A percentile compares a stretch with the other conserved stretches of the same genome.
These are phyloP conservation scores for sorghum (Sorghum bicolor) DNA, from an alignment of 176 grass and related monocot genomes.

Conservation along the genomic window DNA sequence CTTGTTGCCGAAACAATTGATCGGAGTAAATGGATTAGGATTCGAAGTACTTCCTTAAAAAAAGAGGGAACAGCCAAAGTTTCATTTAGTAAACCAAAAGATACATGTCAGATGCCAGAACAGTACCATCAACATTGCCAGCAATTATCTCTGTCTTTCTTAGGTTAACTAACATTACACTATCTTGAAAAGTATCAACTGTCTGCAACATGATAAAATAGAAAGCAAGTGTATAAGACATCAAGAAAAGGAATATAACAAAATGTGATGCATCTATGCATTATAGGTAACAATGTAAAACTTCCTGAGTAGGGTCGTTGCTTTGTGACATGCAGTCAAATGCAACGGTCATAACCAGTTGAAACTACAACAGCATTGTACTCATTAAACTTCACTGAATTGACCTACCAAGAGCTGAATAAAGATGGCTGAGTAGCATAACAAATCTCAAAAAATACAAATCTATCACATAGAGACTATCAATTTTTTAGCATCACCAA, in stretches of 20 bases:
- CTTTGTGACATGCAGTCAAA: slow-evolving; percentile 96
- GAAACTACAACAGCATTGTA: slow-evolving; percentile 77
- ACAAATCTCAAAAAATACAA: neutral
- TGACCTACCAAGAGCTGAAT: slow-evolving; percentile 46
- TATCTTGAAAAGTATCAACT: slow-evolving; percentile 94
- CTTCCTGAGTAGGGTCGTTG: slow-evolving; percentile 85
- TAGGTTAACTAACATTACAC: slow-evolving; percentile 84
- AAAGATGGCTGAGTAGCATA: slow-evolving; percentile 10
- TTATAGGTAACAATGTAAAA: slow-evolving; percentile 2
- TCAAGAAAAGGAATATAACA: neutral
- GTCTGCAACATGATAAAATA: slow-evolving; percentile 50
- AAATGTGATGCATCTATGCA: neutral
- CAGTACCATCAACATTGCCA: slow-evolving; percentile 85
- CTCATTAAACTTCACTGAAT: slow-evolving; percentile 95
- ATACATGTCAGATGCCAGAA: slow-evolving; percentile 42
- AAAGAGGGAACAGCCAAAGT: neutral
- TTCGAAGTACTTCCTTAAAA: too few species aligned
- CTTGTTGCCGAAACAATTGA: too few species aligned
- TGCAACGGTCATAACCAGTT: slow-evolving; percentile 80
- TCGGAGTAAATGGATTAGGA: too few species aligned
- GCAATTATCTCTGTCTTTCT: slow-evolving; percentile 95
- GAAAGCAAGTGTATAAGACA: slow-evolving; percentile 13
- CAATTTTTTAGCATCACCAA: neutral
- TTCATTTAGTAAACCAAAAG: neutral
- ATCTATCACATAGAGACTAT: neutral